Evolutionary conservation across 805 yeast genomes (phyloP), one percentile per base, ranked within the genome.

Genomic region (Nakazawaea ambrosiae): DNA sequence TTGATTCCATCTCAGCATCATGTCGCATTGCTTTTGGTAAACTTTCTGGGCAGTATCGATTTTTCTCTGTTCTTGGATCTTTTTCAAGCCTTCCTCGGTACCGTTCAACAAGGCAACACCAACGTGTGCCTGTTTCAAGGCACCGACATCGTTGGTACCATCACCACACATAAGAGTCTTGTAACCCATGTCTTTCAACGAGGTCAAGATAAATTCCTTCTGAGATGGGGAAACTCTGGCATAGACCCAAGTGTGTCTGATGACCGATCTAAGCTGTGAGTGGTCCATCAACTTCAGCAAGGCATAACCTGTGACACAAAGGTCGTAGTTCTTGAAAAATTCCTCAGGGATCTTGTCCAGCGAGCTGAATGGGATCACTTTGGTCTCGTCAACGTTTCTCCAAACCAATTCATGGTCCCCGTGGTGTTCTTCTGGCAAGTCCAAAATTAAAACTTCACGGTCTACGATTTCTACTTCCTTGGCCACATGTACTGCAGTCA

Each of bases 141-240:
- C 98, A 61, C 98, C 98, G 35, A 92, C 98, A 68, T 92, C 98
- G 57, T 92, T 92, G n/a, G 98, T 92, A 63, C 98, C 98, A 64
- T 92, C 98, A 70, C 98, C 98, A 64, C 98, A 92, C 98, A 92
- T 92, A 51, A 92, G 72, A 18, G 97, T 92, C 54, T 77, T 82
- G 63, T 90, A 92, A 19, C 96, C 96, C 57, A 86, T 72, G 45
- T 77, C 80, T 60, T 90, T 92, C 58, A 86, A 74, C 27, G 88
- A 74, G 44, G 78, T 81, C 52, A 92, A 69, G 50, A 92, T 79
- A 48, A 82, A 87, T 62, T 92, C 98, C 64, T 92, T 92, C 65
- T 92, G 98, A 19, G 82, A 54, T 28, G 98, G 98, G 5, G 97
- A 90, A 23, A 92, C 97, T 65, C 98, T 82, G 31, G 98, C 97